phyloP scores from a whole-genome alignment of 768 basidiomycete species.

The Phanerochaete sordida region DNA sequence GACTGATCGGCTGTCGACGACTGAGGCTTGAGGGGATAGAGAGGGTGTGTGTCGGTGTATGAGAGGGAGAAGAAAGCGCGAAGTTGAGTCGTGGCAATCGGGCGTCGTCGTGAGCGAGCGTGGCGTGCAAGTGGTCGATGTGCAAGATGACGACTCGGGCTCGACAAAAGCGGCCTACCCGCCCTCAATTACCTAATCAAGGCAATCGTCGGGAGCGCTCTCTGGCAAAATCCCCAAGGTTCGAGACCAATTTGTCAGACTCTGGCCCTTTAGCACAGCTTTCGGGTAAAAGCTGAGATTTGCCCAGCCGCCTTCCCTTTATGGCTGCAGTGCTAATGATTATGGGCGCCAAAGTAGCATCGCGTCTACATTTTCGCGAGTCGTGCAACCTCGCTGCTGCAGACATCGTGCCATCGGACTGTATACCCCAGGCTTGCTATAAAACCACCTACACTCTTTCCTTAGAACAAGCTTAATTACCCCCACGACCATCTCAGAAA shows the following conservation, averaged over 20 bases:
- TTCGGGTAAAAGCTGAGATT: neutral
- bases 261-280: neutral
- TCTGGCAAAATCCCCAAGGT: slow-evolving; percentile 1
- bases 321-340: slow-evolving; percentile 1
- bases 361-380: neutral
- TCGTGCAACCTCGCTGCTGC: slow-evolving; percentile 1
- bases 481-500: slow-evolving; percentile 25
- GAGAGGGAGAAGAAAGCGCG: neutral
- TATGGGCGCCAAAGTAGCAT: slow-evolving; percentile 1
- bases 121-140: slow-evolving; percentile 19
- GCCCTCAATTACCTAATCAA: slow-evolving; percentile 10
- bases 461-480: neutral
- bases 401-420: slow-evolving; percentile 1
- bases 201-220: slow-evolving; percentile 6
- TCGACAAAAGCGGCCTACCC: slow-evolving; percentile 13
- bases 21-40: neutral
- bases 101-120: slow-evolving; percentile 14
- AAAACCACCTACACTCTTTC: slow-evolving; percentile 1
- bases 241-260: neutral
- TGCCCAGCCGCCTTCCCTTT: neutral
- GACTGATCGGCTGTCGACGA: neutral
- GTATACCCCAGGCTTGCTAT: slow-evolving; percentile 4
- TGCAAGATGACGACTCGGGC: slow-evolving; percentile 20
- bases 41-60: neutral
- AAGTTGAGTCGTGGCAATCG: neutral